Evolutionary conservation across 2,329 filamentous ascomycete species (phyloP).

Genomic region (Teratosphaeria zuluensis): DNA sequence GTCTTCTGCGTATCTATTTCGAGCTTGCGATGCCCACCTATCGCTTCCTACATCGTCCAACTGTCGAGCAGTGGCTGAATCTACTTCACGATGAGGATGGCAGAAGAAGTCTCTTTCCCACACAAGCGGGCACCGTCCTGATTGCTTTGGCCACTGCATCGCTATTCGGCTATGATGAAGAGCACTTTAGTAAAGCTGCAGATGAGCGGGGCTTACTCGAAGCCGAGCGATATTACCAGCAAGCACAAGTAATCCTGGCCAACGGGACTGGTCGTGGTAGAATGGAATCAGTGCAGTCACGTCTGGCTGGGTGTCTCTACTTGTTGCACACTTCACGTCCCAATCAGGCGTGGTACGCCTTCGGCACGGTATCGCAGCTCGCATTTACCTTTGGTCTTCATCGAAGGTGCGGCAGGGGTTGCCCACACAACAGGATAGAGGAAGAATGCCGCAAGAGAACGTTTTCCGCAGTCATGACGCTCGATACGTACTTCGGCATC

Average conservation of each 20-base stretch:
- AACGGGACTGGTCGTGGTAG: constrained; percentile 16
- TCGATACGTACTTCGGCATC: constrained; percentile 32
- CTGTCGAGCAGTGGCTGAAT: constrained; percentile 34
- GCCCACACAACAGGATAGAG: constrained; percentile 10
- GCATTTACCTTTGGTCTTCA: constrained; percentile 30
- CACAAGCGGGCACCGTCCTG: constrained; percentile 39
- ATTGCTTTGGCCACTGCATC: constrained; percentile 44
- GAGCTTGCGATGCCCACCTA: constrained; percentile 35
- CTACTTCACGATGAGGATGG: constrained; percentile 36
- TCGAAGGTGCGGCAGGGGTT: constrained; percentile 13
- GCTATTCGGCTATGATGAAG: constrained; percentile 23
- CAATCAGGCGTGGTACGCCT: constrained; percentile 29
- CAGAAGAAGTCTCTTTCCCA: constrained; percentile 30
- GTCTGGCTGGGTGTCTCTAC: constrained; percentile 31
- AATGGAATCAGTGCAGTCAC: constrained; percentile 31
- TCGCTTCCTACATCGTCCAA: constrained; percentile 36
- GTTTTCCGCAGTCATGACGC: constrained; percentile 30
- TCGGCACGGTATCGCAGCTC: constrained; percentile 29
- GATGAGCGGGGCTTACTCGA: constrained; percentile 12
- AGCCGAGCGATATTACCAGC: constrained; percentile 21
- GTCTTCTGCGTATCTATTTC: constrained; percentile 32
- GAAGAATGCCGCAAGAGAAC: constrained; percentile 28
- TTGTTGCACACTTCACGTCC: constrained; percentile 29
- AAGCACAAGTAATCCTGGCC: constrained; percentile 14
- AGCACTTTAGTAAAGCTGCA: constrained; percentile 15